phyloP scores from a whole-genome alignment of 2,329 filamentous ascomycete genomes.

The Neopestalotiopsis sp. region DNA sequence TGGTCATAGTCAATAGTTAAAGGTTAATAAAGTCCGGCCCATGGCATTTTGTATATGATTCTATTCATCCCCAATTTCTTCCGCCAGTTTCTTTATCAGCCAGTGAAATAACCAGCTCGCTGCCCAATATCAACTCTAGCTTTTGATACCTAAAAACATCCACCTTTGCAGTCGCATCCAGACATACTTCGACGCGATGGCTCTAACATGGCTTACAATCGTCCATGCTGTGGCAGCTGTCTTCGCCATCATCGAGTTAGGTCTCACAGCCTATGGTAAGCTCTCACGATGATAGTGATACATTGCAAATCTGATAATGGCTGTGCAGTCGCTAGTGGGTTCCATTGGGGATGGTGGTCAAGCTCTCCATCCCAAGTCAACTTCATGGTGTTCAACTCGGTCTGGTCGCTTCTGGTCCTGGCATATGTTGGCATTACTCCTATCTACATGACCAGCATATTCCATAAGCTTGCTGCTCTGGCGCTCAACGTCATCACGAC shows the following conservation, averaged over 20 bases:
- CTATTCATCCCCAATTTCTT: neutral
- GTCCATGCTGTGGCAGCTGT: constrained; percentile 70
- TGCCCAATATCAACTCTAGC: neutral
- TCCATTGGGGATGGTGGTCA: constrained; percentile 40
- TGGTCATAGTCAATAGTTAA: neutral
- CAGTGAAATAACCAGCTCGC: no score
- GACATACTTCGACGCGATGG: constrained; percentile 45
- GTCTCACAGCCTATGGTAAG: constrained; percentile 75
- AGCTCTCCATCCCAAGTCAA: constrained; percentile 62
- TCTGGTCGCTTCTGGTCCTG: constrained; percentile 78
- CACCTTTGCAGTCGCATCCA: neutral
- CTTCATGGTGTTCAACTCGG: constrained; percentile 79
- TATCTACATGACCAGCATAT: constrained; percentile 61
- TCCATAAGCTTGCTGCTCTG: constrained; percentile 69
- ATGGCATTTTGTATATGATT: neutral
- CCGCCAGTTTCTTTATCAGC: neutral
- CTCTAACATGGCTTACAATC: constrained; percentile 60
- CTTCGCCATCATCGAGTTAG: constrained; percentile 76
- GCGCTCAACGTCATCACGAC: constrained; percentile 74
- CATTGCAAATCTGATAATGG: neutral
- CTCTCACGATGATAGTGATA: constrained; percentile 20
- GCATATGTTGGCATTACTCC: constrained; percentile 73
- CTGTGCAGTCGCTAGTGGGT: constrained; percentile 56
- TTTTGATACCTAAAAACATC: neutral
- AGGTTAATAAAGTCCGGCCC: constrained; percentile 10